phyloP scores from a whole-genome alignment of 2,329 filamentous ascomycete species.

The Escovopsis sp. region DNA sequence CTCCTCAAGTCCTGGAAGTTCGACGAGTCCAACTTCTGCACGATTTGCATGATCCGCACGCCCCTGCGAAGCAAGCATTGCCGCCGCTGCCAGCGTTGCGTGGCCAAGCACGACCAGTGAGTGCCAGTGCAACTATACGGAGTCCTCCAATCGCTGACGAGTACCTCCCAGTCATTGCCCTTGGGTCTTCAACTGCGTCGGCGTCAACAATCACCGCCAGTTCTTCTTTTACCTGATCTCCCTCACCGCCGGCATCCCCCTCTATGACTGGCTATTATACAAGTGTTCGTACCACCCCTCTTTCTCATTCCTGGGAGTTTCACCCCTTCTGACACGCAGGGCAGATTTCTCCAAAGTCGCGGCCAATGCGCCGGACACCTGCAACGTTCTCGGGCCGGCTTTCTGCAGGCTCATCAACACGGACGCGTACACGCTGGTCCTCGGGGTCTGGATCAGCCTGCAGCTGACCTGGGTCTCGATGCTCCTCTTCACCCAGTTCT shows the following conservation, averaged over 20 bases:
- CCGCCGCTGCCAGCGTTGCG: constrained; percentile 76
- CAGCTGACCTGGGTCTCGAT: constrained; percentile 96
- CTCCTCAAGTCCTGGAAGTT: constrained; percentile 76
- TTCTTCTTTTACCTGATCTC: constrained; percentile 82
- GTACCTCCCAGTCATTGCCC: constrained; percentile 64
- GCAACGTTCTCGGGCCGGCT: constrained; percentile 59
- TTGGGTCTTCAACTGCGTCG: constrained; percentile 95
- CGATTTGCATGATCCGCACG: constrained; percentile 85
- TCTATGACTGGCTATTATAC: constrained; percentile 58
- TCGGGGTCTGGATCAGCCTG: constrained; percentile 64
- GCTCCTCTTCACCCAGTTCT: constrained; percentile 83
- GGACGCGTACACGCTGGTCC: constrained; percentile 70
- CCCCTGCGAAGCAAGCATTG: constrained; percentile 94
- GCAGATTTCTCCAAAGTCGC: constrained; percentile 11
- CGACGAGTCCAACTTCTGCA: constrained; percentile 88
- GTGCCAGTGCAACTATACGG: constrained; percentile 15
- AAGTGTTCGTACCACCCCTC: constrained; percentile 40
- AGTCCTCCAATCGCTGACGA: constrained; percentile 7
- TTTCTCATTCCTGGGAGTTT: background rate
- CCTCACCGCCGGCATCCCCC: constrained; percentile 59
- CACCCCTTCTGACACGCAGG: background rate
- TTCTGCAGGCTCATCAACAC: constrained; percentile 66
- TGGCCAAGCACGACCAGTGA: constrained; percentile 94
- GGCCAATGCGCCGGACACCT: constrained; percentile 37
- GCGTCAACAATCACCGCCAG: constrained; percentile 88